These are phyloP conservation scores for Mollisiaceae sp. DNA, from an alignment of 2,329 filamentous ascomycete genomes.

Conservation along the genomic window DNA sequence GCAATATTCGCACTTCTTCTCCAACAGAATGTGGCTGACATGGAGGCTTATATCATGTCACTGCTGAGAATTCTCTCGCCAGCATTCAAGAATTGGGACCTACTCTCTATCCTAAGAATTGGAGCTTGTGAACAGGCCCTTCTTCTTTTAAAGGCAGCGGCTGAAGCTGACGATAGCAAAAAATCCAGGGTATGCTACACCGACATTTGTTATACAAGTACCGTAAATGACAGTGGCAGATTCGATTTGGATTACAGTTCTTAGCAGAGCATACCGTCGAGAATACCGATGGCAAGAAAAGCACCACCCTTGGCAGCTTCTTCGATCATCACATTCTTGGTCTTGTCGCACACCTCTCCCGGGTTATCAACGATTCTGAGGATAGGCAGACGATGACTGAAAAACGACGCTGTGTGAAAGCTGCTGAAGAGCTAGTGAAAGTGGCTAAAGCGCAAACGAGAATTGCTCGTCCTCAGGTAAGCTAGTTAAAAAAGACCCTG, in stretches of 20 bases:
- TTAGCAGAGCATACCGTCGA: slow-evolving; percentile 44
- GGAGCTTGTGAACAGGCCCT: slow-evolving; percentile 79
- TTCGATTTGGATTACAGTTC: slow-evolving; percentile 44
- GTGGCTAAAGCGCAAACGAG: slow-evolving; percentile 75
- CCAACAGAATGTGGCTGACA: slow-evolving; percentile 59
- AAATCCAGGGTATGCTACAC: slow-evolving; percentile 58
- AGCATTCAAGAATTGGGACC: slow-evolving; percentile 68
- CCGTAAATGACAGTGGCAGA: slow-evolving; percentile 31
- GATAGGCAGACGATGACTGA: slow-evolving; percentile 65
- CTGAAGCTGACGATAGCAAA: slow-evolving; percentile 65
- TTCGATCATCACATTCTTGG: slow-evolving; percentile 85
- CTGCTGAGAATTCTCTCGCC: slow-evolving; percentile 71
- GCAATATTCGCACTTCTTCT: slow-evolving; percentile 64
- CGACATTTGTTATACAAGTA: too few species aligned
- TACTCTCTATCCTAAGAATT: slow-evolving; percentile 72
- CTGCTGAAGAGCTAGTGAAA: slow-evolving; percentile 86
- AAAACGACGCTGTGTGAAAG: slow-evolving; percentile 77
- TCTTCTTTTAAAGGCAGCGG: slow-evolving; percentile 81
- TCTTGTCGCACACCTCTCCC: slow-evolving; percentile 82
- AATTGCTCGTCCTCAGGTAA: slow-evolving; percentile 87
- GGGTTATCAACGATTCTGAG: slow-evolving; percentile 72
- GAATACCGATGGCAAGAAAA: slow-evolving; percentile 46
- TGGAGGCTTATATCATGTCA: slow-evolving; percentile 70
- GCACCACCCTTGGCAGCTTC: slow-evolving; percentile 72
- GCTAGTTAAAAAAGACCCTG: slow-evolving; percentile 45